Percentiles rank a stretch among this genome's conserved stretches.
Conservation (phyloP, 78 protist species). For the Corallochytrium limacisporum region DNA sequence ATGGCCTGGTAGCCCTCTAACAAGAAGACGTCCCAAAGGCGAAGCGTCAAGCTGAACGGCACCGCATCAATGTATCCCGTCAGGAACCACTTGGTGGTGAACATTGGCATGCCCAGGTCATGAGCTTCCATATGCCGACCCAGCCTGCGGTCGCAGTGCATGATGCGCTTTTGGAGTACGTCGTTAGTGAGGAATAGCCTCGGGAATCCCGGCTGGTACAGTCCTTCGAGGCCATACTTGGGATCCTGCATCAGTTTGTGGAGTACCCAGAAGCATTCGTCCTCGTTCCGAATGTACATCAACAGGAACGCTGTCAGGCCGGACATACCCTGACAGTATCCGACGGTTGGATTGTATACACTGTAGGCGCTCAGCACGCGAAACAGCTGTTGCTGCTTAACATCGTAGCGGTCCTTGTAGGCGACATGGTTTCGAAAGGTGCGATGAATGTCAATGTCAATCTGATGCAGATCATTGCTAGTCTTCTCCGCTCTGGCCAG, state of each 20-base stretch:
- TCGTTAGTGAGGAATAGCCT: not conserved
- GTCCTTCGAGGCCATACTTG: not conserved
- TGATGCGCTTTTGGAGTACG: not conserved
- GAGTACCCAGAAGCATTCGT: not conserved
- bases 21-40: conserved; percentile 55
- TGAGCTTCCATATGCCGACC: not conserved
- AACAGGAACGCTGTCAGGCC: conserved; percentile 44
- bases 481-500: too few species aligned
- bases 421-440: conserved; percentile 45
- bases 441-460: conserved; percentile 43
- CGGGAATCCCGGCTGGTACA: conserved; percentile 1
- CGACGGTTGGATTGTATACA: conserved; percentile 46
- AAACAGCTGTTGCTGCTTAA: conserved; percentile 26
- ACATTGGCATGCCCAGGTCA: not conserved
- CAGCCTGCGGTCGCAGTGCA: not conserved
- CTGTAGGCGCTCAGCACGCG: conserved; percentile 46
- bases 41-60: conserved; percentile 39
- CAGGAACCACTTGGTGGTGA: conserved; percentile 14
- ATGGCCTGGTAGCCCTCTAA: conserved; percentile 49
- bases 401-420: conserved; percentile 14
- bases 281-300: conserved; percentile 60
- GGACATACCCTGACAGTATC: conserved; percentile 71
- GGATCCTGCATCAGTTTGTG: not conserved
- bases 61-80: not conserved
- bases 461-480: conserved; percentile 18